Base-by-base conservation (phyloP, 164 flowering plant species). In the Akebia trifoliata region DNA sequence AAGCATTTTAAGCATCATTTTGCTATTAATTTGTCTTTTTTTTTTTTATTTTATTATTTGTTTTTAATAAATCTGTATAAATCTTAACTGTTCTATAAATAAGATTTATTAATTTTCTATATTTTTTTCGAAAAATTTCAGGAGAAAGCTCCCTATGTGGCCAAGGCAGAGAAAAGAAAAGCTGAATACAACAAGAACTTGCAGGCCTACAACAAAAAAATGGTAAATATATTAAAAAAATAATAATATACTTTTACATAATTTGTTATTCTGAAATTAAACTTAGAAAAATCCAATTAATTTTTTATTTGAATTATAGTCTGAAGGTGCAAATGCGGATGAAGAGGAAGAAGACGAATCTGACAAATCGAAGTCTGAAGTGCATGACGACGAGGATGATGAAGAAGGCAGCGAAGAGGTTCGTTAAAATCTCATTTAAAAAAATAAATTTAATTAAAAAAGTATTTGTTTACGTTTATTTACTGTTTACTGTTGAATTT, bases 131-230 rank as follows among this genome's bases (percentile, higher is more conserved):
- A n/a, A n/a, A n/a, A n/a, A n/a, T 18, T 44, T n/a, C 24, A 83
- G 89, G 93, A 86, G 15, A 86, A 86, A 59, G 87, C 87, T 29
- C 93, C 93, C 1, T 86, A 40, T 36, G 73, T 67, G 2, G 75
- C 72, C 0, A 77, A 72, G 61, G 81, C 89, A 9, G 87, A 76
- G 70, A 79, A 83, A 54, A 69, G 82, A 61, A 83, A 83, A 77
- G 49, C 45, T 14, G 92, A 85, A 29, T 86, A 83, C 58, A 71
- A 63, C 63, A 74, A 76, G 66, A 72, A 22, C 48, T 60, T 83
- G 76, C 60, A 69, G 28, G 81, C 80, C 9, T 86, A 86, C 72
- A 83, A 83, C 54, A 81, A 69, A 63, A 77, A 59, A 67, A 30
- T 60, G 74, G 87, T 81, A 30, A 6, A 18, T 42, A 6, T 42